A percentile compares a stretch with the other conserved stretches of the same genome.
Evolutionary conservation across 78 protist species (phyloP).

Genomic region (Dictyostelium discoideum): DNA sequence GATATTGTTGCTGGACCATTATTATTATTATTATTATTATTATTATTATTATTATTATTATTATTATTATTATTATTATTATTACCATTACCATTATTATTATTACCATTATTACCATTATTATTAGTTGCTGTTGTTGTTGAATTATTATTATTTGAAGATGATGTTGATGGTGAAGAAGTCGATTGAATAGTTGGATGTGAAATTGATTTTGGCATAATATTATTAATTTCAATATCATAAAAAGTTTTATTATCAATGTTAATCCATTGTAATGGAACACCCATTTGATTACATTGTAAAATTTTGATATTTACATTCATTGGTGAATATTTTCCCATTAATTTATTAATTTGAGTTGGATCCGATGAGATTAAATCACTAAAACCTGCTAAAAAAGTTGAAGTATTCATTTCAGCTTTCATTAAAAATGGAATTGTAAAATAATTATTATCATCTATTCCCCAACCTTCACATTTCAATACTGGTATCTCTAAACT

Average conservation of each 20-base stretch:
- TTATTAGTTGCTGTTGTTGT: background rate
- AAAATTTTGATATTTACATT: slow-evolving; percentile 10
- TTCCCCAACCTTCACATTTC: slow-evolving; percentile 79
- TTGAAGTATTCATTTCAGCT: slow-evolving; percentile 52
- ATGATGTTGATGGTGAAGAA: background rate
- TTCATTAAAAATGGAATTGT: slow-evolving; percentile 60
- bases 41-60: no score
- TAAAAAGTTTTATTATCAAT: slow-evolving; percentile 40
- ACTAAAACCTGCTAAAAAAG: slow-evolving; percentile 2
- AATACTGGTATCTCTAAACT: slow-evolving; percentile 42
- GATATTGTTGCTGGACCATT: background rate
- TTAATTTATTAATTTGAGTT: background rate
- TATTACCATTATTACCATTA: background rate
- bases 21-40: no score
- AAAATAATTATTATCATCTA: slow-evolving; percentile 29
- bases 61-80: no score
- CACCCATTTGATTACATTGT: slow-evolving; percentile 42
- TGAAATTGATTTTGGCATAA: slow-evolving; percentile 30
- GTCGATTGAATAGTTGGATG: background rate
- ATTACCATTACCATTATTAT: no score
- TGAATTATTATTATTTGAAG: background rate
- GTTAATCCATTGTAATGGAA: background rate
- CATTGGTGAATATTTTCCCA: slow-evolving; percentile 31
- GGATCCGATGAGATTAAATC: background rate
- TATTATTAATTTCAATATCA: slow-evolving; percentile 37